Evolutionary conservation across 495 filamentous ascomycete genomes (phyloP), one percentile per base, ranked within the genome.

Genomic region (Durotheca rogersii): DNA sequence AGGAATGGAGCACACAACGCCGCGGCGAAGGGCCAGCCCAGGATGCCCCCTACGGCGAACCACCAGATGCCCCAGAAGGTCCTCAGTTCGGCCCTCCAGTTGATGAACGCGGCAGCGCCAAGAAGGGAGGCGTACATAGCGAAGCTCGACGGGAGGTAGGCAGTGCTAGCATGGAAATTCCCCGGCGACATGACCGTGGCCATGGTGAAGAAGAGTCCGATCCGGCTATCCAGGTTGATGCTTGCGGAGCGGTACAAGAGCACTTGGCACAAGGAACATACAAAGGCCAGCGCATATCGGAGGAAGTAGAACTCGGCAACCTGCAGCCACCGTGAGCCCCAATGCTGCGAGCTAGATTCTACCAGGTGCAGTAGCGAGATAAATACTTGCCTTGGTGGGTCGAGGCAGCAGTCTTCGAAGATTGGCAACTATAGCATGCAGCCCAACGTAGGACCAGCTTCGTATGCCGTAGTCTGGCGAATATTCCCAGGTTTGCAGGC

Each of bases 401-500:
- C 76, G 74, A 4, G 86, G 79, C 3, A 89, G 60, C 7, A 88
- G 56, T 6, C 84, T 80, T 12, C 81, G 75, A 6, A 86, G 37
- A 49, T 82, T 87, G 7, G 82, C 84, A 34, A 87, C 67, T 30
- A 84, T 58, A 36, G 89, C 87, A 71, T 99, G 92, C 6, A 96
- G 67, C n/a, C 76, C 82, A 18, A 94, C 74, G 65, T 99, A 99
- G 21, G 89, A 77, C 94, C 94, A 99, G 72, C 89, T 96, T 44
- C 94, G 85, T 60, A 99, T 95, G 21, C 89, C 88, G 67, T 89
- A 97, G 37, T 90, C 86, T 1, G 94, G 94, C 0, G 92, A 95
- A 70, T 97, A 99, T 67, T 99, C 94, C 94, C 94, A 99, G 11
- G 94, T 99, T 70, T 99, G 89, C 25, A 97, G 72, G 20, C 94